Percentiles rank a stretch among this genome's conserved stretches.
These are phyloP conservation scores for Verbena officinalis DNA, from an alignment of 257 asterid genomes.

Conservation along the genomic window DNA sequence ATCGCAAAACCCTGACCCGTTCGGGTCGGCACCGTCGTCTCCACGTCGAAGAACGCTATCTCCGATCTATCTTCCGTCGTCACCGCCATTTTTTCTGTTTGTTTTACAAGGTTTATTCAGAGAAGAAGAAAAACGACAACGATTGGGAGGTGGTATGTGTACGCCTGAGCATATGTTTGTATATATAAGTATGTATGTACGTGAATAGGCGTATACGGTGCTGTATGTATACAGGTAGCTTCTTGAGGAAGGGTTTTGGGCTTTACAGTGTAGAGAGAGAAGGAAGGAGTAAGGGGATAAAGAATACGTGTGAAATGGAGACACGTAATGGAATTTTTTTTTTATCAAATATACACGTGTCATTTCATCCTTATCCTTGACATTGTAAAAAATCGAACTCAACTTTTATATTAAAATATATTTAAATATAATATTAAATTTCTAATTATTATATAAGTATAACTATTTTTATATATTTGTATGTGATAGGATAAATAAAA, in stretches of 20 bases:
- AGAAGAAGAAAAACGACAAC: background rate
- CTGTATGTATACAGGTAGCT: slow-evolving; percentile 17
- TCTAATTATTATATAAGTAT: too few relatives aligned
- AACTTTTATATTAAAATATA: too few relatives aligned
- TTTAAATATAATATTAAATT: too few relatives aligned
- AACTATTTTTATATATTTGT: too few relatives aligned
- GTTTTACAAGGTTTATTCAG: background rate
- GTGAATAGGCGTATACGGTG: background rate
- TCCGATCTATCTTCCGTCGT: slow-evolving; percentile 58
- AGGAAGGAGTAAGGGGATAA: background rate
- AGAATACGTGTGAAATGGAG: slow-evolving; percentile 37
- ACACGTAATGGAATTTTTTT: slow-evolving; percentile 43
- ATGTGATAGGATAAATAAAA: too few relatives aligned
- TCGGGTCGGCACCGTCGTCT: slow-evolving; percentile 84
- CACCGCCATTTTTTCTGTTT: slow-evolving; percentile 27
- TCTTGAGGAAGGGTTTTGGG: slow-evolving; percentile 26
- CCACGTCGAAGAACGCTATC: slow-evolving; percentile 91
- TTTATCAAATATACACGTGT: too few relatives aligned
- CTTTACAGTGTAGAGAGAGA: background rate
- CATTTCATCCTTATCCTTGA: too few relatives aligned
- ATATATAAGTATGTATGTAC: background rate
- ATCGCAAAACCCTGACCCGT: slow-evolving; percentile 70
- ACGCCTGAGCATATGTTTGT: background rate
- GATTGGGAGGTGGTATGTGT: slow-evolving; percentile 1
- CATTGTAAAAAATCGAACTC: too few relatives aligned